Evolutionary conservation across 805 yeast genomes (phyloP).

Genomic region (Starmerella kuoi): DNA sequence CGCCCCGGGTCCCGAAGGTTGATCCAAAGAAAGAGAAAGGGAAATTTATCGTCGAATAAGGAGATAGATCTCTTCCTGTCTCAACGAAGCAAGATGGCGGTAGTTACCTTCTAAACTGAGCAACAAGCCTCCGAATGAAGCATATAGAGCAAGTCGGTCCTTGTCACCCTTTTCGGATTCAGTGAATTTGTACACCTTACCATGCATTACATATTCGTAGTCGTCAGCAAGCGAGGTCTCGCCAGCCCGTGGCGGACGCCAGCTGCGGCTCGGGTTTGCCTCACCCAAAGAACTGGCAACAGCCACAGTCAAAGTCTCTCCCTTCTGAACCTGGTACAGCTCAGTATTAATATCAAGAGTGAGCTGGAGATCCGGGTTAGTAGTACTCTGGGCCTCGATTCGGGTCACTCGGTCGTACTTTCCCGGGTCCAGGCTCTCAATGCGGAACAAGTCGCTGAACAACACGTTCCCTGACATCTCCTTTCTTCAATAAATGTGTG

Average conservation of each 20-base stretch:
- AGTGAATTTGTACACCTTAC: conserved; percentile 92
- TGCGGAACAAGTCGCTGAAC: conserved; percentile 85
- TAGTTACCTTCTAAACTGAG: conserved; percentile 92
- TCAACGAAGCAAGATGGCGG: conserved; percentile 73
- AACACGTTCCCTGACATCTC: conserved; percentile 39
- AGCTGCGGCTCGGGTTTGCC: conserved; percentile 43
- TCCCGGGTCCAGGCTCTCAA: conserved; percentile 72
- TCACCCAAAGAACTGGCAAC: conserved; percentile 62
- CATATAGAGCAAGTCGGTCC: conserved; percentile 62
- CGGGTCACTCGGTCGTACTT: conserved; percentile 88
- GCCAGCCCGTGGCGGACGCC: conserved; percentile 75
- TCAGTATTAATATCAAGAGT: conserved; percentile 86
- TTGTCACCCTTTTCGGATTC: conserved; percentile 45
- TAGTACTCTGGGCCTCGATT: conserved; percentile 74
- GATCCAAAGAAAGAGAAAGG: too few relatives aligned
- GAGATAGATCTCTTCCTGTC: conserved; percentile 87
- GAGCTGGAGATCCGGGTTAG: conserved; percentile 66
- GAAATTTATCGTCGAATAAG: conserved; percentile 71
- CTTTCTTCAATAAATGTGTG: not conserved
- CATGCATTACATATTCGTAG: conserved; percentile 96
- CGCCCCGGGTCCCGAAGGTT: too few relatives aligned
- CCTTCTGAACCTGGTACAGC: conserved; percentile 67
- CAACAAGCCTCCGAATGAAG: conserved; percentile 89
- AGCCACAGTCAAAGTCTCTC: conserved; percentile 73
- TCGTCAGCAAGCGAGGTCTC: conserved; percentile 88